Base-by-base conservation (phyloP, 306 rosid genomes). In the Trifolium subterraneum region DNA sequence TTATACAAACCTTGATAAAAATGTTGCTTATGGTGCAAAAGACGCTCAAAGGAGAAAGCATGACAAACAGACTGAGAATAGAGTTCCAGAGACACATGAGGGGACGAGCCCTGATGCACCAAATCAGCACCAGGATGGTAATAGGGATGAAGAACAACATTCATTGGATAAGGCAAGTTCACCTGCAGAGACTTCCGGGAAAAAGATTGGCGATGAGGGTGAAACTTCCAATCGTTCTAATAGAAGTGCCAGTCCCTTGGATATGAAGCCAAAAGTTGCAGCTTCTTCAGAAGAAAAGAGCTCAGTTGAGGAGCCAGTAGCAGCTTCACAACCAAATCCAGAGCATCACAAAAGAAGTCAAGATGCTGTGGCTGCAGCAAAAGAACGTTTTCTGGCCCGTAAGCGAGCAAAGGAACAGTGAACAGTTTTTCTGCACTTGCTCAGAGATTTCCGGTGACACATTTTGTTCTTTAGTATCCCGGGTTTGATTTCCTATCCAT, bases 311-410 rank as follows among this genome's bases (percentile, higher is more conserved):
- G 71, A 65, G 72, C 72, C 84, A 16, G 42, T 86, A 16, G 63
- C 88, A 16, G 63, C 63, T 42, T 73, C 88, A 38, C 84, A 80
- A 73, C 92, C 82, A 15, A 82, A 80, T 71, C 75, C 58, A 0
- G 84, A 81, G 69, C 96, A 87, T 81, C 96, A 91, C 77, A 94
- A 91, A 82, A 86, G 97, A 80, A 84, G 45, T 76, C 86, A 81
- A 75, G 95, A 88, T 81, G 89, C 91, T 0, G 35, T 91, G 23
- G 80, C 90, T 58, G 91, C 96, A 0, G 96, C 98, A 0, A 88
- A 85, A 82, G 97, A 91, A 58, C 91, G 98, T 19, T 91, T 86
- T 76, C 74, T 90, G 82, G 89, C 96, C 1, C 88, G 93, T 18
- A 94, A 91, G 83, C 92, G 71, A 73, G 83, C 88, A 1, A 91